Evolutionary conservation across 148 eudicot species (phyloP).

Genomic region (Beta vulgaris): DNA sequence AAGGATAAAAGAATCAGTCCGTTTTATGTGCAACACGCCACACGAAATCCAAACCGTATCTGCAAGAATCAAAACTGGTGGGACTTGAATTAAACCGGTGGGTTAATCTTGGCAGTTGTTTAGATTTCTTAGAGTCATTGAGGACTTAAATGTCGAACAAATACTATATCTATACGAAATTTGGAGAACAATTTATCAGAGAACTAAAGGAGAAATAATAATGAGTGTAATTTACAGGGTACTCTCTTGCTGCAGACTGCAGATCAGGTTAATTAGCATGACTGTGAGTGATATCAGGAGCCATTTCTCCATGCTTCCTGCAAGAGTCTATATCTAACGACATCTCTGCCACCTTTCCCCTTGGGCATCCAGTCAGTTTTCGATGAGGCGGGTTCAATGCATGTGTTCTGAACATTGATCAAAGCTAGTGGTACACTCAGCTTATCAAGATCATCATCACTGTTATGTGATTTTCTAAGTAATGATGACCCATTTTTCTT

Average conservation of each 20-base stretch:
- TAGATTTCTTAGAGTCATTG: no score
- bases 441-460: conserved; percentile 90
- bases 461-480: conserved; percentile 69
- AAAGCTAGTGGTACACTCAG: conserved; percentile 57
- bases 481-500: conserved; percentile 57
- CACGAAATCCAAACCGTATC: no score
- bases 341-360: conserved; percentile 54
- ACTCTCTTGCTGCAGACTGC: not conserved
- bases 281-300: conserved; percentile 8
- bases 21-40: no score
- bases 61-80: no score
- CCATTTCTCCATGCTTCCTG: conserved; percentile 76
- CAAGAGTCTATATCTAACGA: conserved; percentile 71
- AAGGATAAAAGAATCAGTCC: no score
- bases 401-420: conserved; percentile 50
- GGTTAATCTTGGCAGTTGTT: no score
- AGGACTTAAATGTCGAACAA: not conserved
- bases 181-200: no score
- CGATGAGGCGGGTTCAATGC: conserved; percentile 38
- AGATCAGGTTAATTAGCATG: not conserved
- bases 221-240: not conserved
- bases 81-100: no score
- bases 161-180: not conserved
- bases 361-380: conserved; percentile 55
- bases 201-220: not conserved